A percentile compares a stretch with the other conserved stretches of the same genome.
These are phyloP conservation scores for Ogataea sp. DNA, from an alignment of 805 yeast genomes.

Conservation along the genomic window DNA sequence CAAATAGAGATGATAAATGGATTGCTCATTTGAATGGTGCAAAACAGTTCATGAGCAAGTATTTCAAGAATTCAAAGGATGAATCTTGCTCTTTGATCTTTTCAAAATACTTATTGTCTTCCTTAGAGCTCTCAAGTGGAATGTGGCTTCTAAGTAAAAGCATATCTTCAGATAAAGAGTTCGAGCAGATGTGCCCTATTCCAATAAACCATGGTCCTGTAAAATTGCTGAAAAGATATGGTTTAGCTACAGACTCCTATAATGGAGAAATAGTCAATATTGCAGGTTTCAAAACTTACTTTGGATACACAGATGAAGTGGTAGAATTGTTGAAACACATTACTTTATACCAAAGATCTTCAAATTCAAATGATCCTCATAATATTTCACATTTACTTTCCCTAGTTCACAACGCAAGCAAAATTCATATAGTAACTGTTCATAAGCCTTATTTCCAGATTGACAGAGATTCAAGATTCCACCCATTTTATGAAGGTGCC, in stretches of 20 bases:
- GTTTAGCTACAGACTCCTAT: conserved; percentile 18
- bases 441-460: conserved; percentile 16
- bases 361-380: conserved; percentile 7
- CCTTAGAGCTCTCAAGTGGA: conserved; percentile 49
- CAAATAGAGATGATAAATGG: conserved; percentile 48
- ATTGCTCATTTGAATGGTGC: conserved; percentile 58
- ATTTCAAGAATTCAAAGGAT: conserved; percentile 16
- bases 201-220: conserved; percentile 19
- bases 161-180: conserved; percentile 35
- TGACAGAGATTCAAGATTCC: conserved; percentile 15
- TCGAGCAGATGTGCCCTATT: conserved; percentile 25
- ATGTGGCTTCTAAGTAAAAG: conserved; percentile 44
- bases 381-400: conserved; percentile 12
- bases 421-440: conserved; percentile 12
- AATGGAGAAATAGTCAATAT: conserved; percentile 4
- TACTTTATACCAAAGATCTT: conserved; percentile 10
- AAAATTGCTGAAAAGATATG: conserved; percentile 14
- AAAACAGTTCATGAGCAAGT: conserved; percentile 45
- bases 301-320: conserved; percentile 22
- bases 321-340: conserved; percentile 16
- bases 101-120: conserved; percentile 28
- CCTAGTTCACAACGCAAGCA: conserved; percentile 15
- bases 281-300: conserved; percentile 18
- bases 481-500: conserved; percentile 20
- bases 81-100: conserved; percentile 12